Evolutionary conservation across 1,284 basidiomycete genomes (phyloP).

Genomic region (Amylostereum chailletii): DNA sequence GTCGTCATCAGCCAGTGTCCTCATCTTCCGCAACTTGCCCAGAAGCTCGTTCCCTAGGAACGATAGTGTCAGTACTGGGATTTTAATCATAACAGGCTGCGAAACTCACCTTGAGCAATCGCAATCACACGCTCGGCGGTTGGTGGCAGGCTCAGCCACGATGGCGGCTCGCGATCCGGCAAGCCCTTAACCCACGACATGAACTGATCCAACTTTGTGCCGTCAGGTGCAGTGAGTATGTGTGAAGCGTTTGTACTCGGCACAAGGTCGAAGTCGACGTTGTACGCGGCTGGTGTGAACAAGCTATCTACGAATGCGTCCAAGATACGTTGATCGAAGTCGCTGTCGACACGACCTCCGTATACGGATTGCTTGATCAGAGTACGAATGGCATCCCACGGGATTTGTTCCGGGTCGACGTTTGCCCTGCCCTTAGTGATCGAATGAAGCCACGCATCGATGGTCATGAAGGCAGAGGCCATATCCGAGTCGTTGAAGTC

Average conservation of each 20-base stretch:
- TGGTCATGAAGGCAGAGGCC: slow-evolving; percentile 85
- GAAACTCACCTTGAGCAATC: slow-evolving; percentile 69
- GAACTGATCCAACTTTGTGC: slow-evolving; percentile 87
- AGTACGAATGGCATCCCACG: slow-evolving; percentile 87
- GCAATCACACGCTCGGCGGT: slow-evolving; percentile 90
- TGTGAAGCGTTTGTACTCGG: slow-evolving; percentile 50
- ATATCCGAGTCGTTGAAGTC: slow-evolving; percentile 98
- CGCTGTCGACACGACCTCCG: slow-evolving; percentile 88
- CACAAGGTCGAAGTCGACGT: slow-evolving; percentile 86
- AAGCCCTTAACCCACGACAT: slow-evolving; percentile 78
- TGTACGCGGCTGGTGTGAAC: slow-evolving; percentile 83
- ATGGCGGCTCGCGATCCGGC: slow-evolving; percentile 86
- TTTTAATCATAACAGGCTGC: slow-evolving; percentile 1
- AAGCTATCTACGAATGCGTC: slow-evolving; percentile 87
- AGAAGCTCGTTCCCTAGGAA: slow-evolving; percentile 71
- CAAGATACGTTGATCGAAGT: slow-evolving; percentile 87
- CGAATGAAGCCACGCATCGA: slow-evolving; percentile 80
- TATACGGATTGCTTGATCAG: slow-evolving; percentile 94
- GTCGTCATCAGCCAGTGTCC: slow-evolving; percentile 83
- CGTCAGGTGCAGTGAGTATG: slow-evolving; percentile 75
- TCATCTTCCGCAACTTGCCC: slow-evolving; percentile 85
- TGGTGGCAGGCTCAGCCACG: slow-evolving; percentile 87
- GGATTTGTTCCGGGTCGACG: slow-evolving; percentile 82
- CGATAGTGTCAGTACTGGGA: slow-evolving; percentile 9
- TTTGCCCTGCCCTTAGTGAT: slow-evolving; percentile 84